Percentiles rank a stretch among this genome's conserved stretches.
phyloP scores from a whole-genome alignment of 495 filamentous ascomycete genomes.

The Penicillium alfredii region DNA sequence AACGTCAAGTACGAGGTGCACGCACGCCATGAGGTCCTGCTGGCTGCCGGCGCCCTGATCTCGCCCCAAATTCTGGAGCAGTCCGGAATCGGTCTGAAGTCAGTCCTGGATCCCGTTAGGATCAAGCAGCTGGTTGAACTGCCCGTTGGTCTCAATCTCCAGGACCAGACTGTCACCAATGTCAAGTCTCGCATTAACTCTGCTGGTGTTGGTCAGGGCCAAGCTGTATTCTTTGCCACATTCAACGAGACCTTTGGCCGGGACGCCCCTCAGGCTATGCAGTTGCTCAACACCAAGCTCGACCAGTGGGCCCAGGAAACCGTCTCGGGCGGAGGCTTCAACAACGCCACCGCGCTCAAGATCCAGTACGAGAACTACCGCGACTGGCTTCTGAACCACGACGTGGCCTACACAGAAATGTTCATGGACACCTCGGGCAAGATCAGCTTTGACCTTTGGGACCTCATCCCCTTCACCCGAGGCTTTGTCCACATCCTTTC shows the following conservation, averaged over 20 bases:
- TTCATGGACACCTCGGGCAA: constrained; percentile 28
- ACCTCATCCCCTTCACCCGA: constrained; percentile 46
- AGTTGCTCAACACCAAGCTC: constrained; percentile 20
- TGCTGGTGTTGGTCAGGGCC: constrained; percentile 16
- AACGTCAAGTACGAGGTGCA: constrained; percentile 24
- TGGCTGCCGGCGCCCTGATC: constrained; percentile 50
- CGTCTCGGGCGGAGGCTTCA: constrained; percentile 24
- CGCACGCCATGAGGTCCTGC: constrained; percentile 46
- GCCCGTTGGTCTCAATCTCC: constrained; percentile 44
- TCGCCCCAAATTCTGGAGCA: constrained; percentile 47
- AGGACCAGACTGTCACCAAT: constrained; percentile 34
- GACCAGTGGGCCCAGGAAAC: constrained; percentile 20
- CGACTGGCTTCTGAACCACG: constrained; percentile 21
- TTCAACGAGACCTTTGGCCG: constrained; percentile 24
- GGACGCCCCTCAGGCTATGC: constrained; percentile 7
- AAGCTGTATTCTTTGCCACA: constrained; percentile 24
- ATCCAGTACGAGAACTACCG: constrained; percentile 26
- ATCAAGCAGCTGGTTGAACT: constrained; percentile 48
- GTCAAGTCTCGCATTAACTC: constrained; percentile 9
- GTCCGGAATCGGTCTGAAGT: constrained; percentile 37
- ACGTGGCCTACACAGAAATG: constrained; percentile 24
- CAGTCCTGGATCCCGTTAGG: constrained; percentile 37
- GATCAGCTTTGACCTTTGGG: constrained; percentile 32
- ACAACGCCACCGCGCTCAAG: constrained; percentile 21
- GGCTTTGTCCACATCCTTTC: constrained; percentile 47